phyloP scores from a whole-genome alignment of 2,329 filamentous ascomycete genomes.

The Fusarium chaquense region DNA sequence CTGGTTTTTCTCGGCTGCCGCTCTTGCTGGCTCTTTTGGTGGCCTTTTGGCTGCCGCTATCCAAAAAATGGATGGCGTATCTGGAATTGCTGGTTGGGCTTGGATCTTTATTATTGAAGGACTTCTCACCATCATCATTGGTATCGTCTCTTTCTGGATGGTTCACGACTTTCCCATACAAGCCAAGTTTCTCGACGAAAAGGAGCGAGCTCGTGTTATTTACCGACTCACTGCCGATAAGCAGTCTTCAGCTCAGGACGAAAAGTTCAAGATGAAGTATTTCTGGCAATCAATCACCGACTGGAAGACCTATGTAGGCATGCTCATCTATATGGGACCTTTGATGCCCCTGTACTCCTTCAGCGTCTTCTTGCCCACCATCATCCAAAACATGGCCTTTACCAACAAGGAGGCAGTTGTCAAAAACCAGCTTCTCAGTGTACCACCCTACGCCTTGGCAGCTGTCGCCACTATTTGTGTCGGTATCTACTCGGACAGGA shows the following conservation, averaged over 20 bases:
- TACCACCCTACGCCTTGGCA: constrained; percentile 56
- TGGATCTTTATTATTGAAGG: constrained; percentile 80
- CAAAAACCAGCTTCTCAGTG: constrained; percentile 61
- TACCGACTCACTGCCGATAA: constrained; percentile 76
- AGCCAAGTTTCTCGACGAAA: constrained; percentile 76
- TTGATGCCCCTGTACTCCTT: constrained; percentile 81
- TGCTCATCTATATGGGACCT: constrained; percentile 82
- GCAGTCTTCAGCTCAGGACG: constrained; percentile 79
- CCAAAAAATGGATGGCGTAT: constrained; percentile 74
- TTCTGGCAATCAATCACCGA: constrained; percentile 79
- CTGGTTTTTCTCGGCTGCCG: constrained; percentile 86
- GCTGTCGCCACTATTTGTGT: constrained; percentile 54
- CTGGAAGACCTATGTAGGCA: constrained; percentile 85
- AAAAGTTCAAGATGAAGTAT: constrained; percentile 79
- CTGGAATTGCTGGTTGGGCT: constrained; percentile 67
- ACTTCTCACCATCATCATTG: constrained; percentile 75
- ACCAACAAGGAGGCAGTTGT: constrained; percentile 51
- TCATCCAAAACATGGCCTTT: constrained; percentile 69
- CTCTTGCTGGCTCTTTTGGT: constrained; percentile 82
- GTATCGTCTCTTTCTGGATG: constrained; percentile 77
- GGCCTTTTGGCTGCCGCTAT: constrained; percentile 80
- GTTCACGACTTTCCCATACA: constrained; percentile 86
- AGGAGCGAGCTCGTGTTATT: constrained; percentile 79
- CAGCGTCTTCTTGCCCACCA: constrained; percentile 82
- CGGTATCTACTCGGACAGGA: constrained; percentile 80